Conservation (phyloP, 768 basidiomycete genomes). For the Trametes meyenii region DNA sequence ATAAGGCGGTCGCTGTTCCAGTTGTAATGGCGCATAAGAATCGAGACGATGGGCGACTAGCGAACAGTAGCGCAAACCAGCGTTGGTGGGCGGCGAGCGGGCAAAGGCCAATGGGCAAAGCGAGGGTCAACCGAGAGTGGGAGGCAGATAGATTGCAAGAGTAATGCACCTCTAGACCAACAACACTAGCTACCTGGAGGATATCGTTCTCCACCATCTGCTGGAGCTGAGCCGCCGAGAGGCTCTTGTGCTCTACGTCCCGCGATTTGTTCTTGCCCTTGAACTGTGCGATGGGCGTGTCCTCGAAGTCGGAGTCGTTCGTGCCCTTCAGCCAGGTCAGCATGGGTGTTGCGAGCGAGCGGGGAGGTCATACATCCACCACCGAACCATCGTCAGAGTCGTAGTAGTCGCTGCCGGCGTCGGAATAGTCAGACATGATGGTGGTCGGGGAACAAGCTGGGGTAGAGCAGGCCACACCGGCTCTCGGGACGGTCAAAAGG, state of each 20-base stretch:
- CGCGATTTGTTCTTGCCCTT: constrained; percentile 32
- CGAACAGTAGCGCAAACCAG: background rate
- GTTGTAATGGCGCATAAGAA: constrained; percentile 79
- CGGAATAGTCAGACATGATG: constrained; percentile 35
- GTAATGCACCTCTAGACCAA: constrained; percentile 34
- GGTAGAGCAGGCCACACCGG: background rate
- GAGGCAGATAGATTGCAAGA: constrained; percentile 11
- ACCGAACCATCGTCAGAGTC: constrained; percentile 28
- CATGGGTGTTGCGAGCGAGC: background rate
- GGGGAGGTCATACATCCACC: constrained; percentile 25
- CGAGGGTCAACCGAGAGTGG: constrained; percentile 9
- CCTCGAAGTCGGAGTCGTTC: constrained; percentile 30
- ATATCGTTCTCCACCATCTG: constrained; percentile 30
- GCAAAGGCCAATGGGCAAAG: background rate
- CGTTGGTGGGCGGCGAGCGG: background rate
- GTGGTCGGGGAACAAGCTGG: constrained; percentile 10
- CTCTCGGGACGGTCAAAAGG: background rate
- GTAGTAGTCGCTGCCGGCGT: constrained; percentile 30
- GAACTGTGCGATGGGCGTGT: constrained; percentile 19
- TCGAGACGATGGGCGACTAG: constrained; percentile 69
- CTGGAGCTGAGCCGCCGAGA: constrained; percentile 30
- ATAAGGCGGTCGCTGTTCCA: constrained; percentile 98
- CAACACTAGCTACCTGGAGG: constrained; percentile 31
- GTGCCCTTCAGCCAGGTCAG: constrained; percentile 21
- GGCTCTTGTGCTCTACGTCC: constrained; percentile 26